Evolutionary conservation across 192 early-diverging fungal genomes (phyloP).

Genomic region (Coemansia javaensis): DNA sequence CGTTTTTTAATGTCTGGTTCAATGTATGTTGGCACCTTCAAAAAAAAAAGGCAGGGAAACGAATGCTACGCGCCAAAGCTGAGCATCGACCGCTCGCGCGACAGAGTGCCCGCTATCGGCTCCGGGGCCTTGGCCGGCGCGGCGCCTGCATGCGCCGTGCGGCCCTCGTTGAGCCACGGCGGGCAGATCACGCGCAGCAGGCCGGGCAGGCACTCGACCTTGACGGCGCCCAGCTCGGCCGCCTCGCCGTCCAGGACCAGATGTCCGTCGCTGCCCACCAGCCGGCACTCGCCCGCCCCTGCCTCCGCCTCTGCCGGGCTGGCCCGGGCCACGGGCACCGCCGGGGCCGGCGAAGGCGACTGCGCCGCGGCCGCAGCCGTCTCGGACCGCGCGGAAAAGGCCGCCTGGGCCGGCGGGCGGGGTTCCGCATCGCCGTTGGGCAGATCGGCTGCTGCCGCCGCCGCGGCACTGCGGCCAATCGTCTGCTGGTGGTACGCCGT

Average conservation of each 20-base stretch:
- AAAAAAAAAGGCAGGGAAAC: too few relatives aligned
- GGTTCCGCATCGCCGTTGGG: neutral
- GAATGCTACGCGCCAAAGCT: conserved; percentile 28
- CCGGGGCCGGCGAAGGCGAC: neutral
- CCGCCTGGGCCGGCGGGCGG: conserved; percentile 19
- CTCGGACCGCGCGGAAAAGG: conserved; percentile 37
- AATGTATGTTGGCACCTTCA: too few relatives aligned
- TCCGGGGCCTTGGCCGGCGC: conserved; percentile 18
- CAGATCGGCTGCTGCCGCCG: too few relatives aligned
- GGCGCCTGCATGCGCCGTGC: conserved; percentile 12
- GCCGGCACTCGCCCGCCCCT: conserved; percentile 10
- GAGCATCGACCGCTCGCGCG: conserved; percentile 33
- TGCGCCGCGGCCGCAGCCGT: conserved; percentile 20
- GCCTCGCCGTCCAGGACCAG: conserved; percentile 51
- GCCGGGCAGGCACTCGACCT: conserved; percentile 44
- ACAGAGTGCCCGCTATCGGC: conserved; percentile 33
- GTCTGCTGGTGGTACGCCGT: conserved; percentile 41
- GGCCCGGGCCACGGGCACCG: neutral
- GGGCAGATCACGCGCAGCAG: conserved; percentile 33
- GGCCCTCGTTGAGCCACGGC: conserved; percentile 42
- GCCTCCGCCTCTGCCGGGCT: neutral
- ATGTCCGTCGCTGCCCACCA: conserved; percentile 44
- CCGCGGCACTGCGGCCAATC: neutral
- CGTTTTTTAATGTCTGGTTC: too few relatives aligned
- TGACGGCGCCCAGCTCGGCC: conserved; percentile 43